Percentiles rank a stretch among this genome's conserved stretches.
phyloP scores from a whole-genome alignment of 768 basidiomycete species.

The Hericium coralloides region DNA sequence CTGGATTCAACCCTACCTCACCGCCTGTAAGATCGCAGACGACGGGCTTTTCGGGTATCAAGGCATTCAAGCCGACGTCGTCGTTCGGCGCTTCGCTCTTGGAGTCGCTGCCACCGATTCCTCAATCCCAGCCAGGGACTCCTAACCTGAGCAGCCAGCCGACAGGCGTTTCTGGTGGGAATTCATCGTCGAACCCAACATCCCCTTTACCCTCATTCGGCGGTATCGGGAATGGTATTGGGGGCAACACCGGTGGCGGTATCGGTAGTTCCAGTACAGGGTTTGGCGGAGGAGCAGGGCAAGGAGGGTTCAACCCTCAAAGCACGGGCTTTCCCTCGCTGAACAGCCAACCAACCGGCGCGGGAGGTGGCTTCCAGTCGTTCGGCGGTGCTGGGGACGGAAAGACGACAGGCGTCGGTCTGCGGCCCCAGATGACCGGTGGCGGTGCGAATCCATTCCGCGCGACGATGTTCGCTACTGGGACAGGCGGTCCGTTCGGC shows the following conservation, averaged over 20 bases:
- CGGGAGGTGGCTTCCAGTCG: conserved; percentile 3
- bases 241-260: conserved; percentile 1
- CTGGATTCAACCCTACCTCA: conserved; percentile 9
- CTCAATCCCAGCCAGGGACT: conserved; percentile 44
- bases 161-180: neutral
- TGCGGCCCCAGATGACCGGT: conserved; percentile 33
- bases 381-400: neutral
- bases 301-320: conserved; percentile 10
- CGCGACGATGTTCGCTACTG: conserved; percentile 25
- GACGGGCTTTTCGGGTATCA: conserved; percentile 43
- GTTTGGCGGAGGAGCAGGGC: neutral
- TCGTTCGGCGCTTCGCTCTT: conserved; percentile 44
- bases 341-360: neutral
- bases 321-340: conserved; percentile 9
- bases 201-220: neutral
- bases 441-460: conserved; percentile 34
- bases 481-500: conserved; percentile 5
- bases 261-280: neutral
- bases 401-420: conserved; percentile 20
- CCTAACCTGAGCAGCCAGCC: conserved; percentile 24
- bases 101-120: conserved; percentile 55
- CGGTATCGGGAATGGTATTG: conserved; percentile 5
- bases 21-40: conserved; percentile 29
- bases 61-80: conserved; percentile 46
- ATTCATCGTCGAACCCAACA: neutral